A percentile compares a stretch with the other conserved stretches of the same genome.
Evolutionary conservation across 2,329 filamentous ascomycete species (phyloP).

Genomic region (Colletotrichum coccodes): DNA sequence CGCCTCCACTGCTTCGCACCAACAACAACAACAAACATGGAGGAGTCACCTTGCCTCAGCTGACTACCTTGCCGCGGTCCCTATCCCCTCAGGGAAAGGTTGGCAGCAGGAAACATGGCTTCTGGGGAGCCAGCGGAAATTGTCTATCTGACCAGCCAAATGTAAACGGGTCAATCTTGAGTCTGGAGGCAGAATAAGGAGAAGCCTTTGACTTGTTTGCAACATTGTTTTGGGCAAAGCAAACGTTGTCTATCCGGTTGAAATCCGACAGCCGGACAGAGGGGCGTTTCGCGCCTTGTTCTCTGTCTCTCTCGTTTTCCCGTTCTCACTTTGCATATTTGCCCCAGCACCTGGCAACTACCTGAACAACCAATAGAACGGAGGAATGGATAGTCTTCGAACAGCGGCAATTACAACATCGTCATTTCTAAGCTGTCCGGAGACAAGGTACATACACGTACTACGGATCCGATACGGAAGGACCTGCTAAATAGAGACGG

Average conservation of each 20-base stretch:
- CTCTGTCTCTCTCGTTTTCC: background rate
- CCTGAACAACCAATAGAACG: slow-evolving; percentile 3
- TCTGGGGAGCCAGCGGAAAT: background rate
- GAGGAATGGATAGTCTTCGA: background rate
- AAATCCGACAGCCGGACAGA: background rate
- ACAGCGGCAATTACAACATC: slow-evolving; percentile 3
- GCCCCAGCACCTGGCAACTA: slow-evolving; percentile 23
- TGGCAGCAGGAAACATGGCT: background rate
- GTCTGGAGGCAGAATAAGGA: background rate
- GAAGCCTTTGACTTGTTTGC: background rate
- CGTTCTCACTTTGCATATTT: slow-evolving; percentile 6
- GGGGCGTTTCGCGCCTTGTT: background rate
- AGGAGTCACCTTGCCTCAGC: background rate
- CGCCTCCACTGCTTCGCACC: slow-evolving; percentile 10
- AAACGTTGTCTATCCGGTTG: background rate
- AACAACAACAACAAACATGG: background rate
- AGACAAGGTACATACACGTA: background rate
- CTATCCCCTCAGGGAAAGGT: background rate
- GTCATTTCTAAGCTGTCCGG: background rate
- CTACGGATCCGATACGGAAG: background rate
- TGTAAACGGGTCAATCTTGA: background rate
- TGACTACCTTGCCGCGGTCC: background rate
- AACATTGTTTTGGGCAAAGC: background rate
- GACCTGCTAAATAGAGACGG: background rate
- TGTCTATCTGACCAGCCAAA: background rate